Conservation (phyloP, 2,329 filamentous ascomycete species). For the Calonectria multiphialidica region DNA sequence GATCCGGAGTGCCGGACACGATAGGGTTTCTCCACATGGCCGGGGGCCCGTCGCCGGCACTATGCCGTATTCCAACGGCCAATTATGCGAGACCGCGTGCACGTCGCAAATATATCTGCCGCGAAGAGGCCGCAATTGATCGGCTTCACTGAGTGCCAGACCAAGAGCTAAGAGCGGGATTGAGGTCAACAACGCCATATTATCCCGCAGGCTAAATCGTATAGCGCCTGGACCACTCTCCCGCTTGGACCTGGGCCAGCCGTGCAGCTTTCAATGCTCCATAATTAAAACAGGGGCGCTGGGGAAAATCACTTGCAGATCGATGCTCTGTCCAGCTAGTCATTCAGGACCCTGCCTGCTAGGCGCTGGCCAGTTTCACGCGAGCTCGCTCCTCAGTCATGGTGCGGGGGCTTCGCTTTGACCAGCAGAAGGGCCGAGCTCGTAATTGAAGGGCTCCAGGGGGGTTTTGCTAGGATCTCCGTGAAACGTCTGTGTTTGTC, state of each 20-base stretch:
- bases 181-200: background rate
- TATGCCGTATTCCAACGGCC: background rate
- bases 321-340: background rate
- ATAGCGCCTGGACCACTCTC: background rate
- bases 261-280: background rate
- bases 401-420: background rate
- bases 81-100: background rate
- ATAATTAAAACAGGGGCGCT: background rate
- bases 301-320: background rate
- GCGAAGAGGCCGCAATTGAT: background rate
- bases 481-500: background rate
- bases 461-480: background rate
- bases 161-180: background rate
- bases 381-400: background rate
- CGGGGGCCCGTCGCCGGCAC: background rate
- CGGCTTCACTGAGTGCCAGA: background rate
- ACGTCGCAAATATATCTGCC: background rate
- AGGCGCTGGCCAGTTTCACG: background rate
- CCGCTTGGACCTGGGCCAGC: background rate
- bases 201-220: background rate
- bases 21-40: background rate
- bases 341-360: background rate
- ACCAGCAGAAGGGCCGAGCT: background rate
- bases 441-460: background rate
- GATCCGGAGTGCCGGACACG: background rate